Evolutionary conservation across 805 yeast genomes (phyloP).

Genomic region (Saccharomyces kudriavzevii): DNA sequence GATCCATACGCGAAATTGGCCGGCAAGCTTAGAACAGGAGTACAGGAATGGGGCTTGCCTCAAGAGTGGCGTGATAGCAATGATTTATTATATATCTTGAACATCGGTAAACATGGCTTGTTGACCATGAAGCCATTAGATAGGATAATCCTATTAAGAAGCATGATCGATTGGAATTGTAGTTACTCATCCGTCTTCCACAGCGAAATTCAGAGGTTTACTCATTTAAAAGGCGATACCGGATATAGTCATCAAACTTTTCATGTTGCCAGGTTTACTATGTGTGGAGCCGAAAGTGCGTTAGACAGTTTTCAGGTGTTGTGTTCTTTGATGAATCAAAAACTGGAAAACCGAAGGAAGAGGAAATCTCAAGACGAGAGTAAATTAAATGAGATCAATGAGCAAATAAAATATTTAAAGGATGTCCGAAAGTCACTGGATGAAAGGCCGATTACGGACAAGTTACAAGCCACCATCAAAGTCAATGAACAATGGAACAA

Average conservation of each 20-base stretch:
- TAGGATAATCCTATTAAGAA: slow-evolving; percentile 19
- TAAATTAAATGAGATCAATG: slow-evolving; percentile 18
- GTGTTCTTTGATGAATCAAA: slow-evolving; percentile 18
- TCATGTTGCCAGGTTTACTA: slow-evolving; percentile 21
- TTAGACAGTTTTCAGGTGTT: slow-evolving; percentile 18
- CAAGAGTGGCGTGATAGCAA: slow-evolving; percentile 20
- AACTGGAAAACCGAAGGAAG: slow-evolving; percentile 19
- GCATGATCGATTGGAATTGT: slow-evolving; percentile 20
- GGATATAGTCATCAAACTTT: slow-evolving; percentile 20
- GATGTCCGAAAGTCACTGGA: slow-evolving; percentile 16
- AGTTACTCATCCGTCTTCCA: slow-evolving; percentile 22
- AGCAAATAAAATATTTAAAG: slow-evolving; percentile 15
- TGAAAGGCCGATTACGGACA: slow-evolving; percentile 10
- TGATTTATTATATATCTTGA: slow-evolving; percentile 20
- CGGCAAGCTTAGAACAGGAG: slow-evolving; percentile 15
- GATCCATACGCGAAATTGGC: slow-evolving; percentile 19
- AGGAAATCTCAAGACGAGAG: slow-evolving; percentile 17
- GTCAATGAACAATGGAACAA: slow-evolving; percentile 22
- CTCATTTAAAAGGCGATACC: slow-evolving; percentile 25
- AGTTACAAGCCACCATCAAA: slow-evolving; percentile 6
- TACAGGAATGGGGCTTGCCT: slow-evolving; percentile 26
- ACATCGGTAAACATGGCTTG: slow-evolving; percentile 20
- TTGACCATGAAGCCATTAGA: slow-evolving; percentile 20
- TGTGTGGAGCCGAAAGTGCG: slow-evolving; percentile 20
- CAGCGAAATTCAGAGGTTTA: slow-evolving; percentile 20